phyloP scores from a whole-genome alignment of 768 basidiomycete species.

The Podaxis mareebaensis region DNA sequence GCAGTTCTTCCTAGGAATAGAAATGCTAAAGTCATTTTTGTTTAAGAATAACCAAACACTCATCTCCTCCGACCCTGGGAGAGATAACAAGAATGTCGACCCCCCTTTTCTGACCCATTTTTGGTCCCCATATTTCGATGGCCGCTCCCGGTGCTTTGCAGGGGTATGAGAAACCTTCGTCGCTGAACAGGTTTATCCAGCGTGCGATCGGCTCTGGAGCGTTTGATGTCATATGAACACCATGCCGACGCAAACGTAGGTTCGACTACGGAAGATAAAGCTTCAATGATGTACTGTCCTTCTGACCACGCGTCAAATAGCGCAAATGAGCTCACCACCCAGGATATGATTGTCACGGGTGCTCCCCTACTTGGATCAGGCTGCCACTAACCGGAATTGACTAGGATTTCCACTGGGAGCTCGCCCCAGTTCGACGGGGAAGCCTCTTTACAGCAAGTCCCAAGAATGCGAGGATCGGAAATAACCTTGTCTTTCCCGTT shows the following conservation, averaged over 20 bases:
- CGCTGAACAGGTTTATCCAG: background rate
- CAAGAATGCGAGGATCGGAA: background rate
- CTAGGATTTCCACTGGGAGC: background rate
- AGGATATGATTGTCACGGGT: background rate
- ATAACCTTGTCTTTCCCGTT: background rate
- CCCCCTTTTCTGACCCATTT: too few species aligned
- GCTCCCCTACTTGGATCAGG: background rate
- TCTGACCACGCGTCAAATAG: background rate
- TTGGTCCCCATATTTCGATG: too few species aligned
- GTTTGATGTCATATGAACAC: background rate
- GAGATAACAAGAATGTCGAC: too few species aligned
- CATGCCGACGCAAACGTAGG: background rate
- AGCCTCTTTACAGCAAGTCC: conserved; percentile 4
- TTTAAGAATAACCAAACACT: too few species aligned
- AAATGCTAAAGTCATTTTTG: too few species aligned
- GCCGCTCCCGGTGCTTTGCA: too few species aligned
- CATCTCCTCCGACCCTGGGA: too few species aligned
- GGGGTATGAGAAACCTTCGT: too few species aligned
- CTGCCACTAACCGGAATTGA: background rate
- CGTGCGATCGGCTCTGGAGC: background rate
- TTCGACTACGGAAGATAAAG: background rate
- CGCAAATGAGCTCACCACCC: background rate
- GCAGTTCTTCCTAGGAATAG: too few species aligned
- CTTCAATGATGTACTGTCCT: background rate
- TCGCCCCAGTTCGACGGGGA: background rate